Conservation (phyloP, 768 basidiomycete species). For the Chalciporus piperatus region DNA sequence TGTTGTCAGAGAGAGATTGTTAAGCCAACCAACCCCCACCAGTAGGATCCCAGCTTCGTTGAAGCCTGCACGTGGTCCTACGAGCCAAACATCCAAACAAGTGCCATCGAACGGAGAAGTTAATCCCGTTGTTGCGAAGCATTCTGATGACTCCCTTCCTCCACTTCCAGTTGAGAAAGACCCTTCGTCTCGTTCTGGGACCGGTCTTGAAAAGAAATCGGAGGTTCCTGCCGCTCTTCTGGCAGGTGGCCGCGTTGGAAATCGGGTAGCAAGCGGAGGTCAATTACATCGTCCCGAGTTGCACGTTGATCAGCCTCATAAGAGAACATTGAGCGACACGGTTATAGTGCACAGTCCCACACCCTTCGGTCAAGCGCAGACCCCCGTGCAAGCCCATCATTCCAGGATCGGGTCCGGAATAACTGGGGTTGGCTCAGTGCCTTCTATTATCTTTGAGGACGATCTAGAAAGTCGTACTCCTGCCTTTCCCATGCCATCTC, state of each 20-base stretch:
- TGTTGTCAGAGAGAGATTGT: constrained; percentile 7
- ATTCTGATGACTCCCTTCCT: constrained; percentile 36
- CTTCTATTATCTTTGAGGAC: constrained; percentile 20
- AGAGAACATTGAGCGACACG: constrained; percentile 13
- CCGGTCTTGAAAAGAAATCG: constrained; percentile 17
- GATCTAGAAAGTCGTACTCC: background rate
- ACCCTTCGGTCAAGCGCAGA: constrained; percentile 7
- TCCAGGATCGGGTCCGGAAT: background rate
- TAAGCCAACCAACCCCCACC: constrained; percentile 2
- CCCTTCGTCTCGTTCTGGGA: constrained; percentile 16
- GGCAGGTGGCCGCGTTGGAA: constrained; percentile 32
- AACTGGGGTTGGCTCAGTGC: constrained; percentile 1
- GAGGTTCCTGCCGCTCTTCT: constrained; percentile 43
- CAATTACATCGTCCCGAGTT: constrained; percentile 7
- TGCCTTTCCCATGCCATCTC: constrained; percentile 5
- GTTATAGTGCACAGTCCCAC: constrained; percentile 8
- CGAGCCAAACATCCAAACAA: constrained; percentile 10
- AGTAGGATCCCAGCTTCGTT: constrained; percentile 19
- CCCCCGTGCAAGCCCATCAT: constrained; percentile 5
- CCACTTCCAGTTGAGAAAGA: constrained; percentile 35
- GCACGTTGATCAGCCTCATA: constrained; percentile 6
- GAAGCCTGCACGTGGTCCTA: constrained; percentile 16
- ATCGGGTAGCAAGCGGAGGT: constrained; percentile 6
- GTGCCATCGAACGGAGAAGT: constrained; percentile 6
- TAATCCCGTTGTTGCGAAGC: constrained; percentile 7